These are phyloP conservation scores for Boletus huronensis DNA, from an alignment of 768 basidiomycete genomes.

Conservation along the genomic window DNA sequence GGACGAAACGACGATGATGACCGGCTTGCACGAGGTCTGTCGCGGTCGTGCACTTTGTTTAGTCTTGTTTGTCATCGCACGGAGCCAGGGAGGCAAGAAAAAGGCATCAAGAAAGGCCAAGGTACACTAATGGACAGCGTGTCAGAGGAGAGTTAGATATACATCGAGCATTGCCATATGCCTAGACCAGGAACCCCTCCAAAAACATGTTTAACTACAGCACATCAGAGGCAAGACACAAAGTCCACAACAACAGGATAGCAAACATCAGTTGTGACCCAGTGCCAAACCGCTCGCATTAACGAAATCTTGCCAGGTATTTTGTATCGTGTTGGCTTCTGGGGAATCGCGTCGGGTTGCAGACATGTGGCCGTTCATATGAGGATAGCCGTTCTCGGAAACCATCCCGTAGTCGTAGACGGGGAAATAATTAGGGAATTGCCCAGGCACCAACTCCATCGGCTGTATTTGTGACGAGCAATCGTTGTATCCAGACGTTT, in stretches of 20 bases:
- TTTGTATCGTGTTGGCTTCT: slow-evolving; percentile 54
- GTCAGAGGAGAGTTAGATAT: slow-evolving; percentile 14
- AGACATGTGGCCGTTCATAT: slow-evolving; percentile 39
- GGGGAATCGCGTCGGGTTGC: slow-evolving; percentile 42
- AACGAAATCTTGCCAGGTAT: slow-evolving; percentile 66
- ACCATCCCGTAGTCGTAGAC: slow-evolving; percentile 66
- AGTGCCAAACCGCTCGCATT: slow-evolving; percentile 25
- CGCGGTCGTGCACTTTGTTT: slow-evolving; percentile 16
- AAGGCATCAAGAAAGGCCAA: slow-evolving; percentile 15
- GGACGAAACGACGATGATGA: slow-evolving; percentile 1
- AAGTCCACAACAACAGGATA: background rate
- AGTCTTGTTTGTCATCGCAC: slow-evolving; percentile 17
- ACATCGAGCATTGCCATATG: slow-evolving; percentile 8
- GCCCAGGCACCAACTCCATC: slow-evolving; percentile 32
- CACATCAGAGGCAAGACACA: slow-evolving; percentile 13
- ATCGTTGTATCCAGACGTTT: slow-evolving; percentile 20
- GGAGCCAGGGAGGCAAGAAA: background rate
- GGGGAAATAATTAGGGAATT: slow-evolving; percentile 69
- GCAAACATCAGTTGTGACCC: slow-evolving; percentile 10
- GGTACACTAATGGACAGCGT: slow-evolving; percentile 16
- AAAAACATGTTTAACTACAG: slow-evolving; percentile 9
- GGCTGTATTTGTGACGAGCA: slow-evolving; percentile 25
- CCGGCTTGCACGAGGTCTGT: background rate
- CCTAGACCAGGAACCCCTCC: background rate
- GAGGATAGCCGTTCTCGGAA: slow-evolving; percentile 31